phyloP scores from a whole-genome alignment of 768 basidiomycete species.

The Boletus vermiculosoides region DNA sequence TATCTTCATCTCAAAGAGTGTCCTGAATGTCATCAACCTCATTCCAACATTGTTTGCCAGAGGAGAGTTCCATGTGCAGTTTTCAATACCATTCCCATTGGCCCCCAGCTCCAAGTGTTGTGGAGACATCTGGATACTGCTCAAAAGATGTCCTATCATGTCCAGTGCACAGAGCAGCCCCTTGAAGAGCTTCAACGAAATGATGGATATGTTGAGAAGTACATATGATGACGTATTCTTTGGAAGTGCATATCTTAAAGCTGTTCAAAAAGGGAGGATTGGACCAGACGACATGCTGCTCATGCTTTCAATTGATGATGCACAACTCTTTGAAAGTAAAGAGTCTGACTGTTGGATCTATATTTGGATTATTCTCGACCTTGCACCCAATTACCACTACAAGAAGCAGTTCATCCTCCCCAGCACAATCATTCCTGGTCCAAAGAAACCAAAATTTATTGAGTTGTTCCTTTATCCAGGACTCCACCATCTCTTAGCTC shows the following conservation, averaged over 20 bases:
- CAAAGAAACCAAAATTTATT: slow-evolving; percentile 33
- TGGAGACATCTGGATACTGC: not conserved
- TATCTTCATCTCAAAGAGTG: not conserved
- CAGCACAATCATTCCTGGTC: slow-evolving; percentile 22
- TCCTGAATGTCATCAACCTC: not conserved
- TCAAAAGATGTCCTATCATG: not conserved
- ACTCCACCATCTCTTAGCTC: slow-evolving; percentile 12
- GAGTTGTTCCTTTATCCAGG: slow-evolving; percentile 27
- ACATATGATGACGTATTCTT: not conserved
- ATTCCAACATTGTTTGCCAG: too few species aligned
- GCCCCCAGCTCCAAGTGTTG: not conserved
- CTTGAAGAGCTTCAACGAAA: not conserved
- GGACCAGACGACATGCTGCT: not conserved
- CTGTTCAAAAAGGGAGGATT: not conserved
- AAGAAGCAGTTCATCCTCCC: not conserved
- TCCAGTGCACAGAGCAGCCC: accelerated
- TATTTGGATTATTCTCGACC: not conserved
- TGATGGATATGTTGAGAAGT: not conserved
- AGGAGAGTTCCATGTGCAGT: not conserved
- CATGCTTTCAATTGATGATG: not conserved
- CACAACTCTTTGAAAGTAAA: not conserved
- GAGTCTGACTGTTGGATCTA: not conserved
- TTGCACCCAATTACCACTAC: not conserved
- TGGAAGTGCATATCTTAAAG: not conserved
- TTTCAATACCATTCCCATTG: not conserved